Evolutionary conservation across 805 yeast species (phyloP).

Genomic region (Barnettozyma siamensis): DNA sequence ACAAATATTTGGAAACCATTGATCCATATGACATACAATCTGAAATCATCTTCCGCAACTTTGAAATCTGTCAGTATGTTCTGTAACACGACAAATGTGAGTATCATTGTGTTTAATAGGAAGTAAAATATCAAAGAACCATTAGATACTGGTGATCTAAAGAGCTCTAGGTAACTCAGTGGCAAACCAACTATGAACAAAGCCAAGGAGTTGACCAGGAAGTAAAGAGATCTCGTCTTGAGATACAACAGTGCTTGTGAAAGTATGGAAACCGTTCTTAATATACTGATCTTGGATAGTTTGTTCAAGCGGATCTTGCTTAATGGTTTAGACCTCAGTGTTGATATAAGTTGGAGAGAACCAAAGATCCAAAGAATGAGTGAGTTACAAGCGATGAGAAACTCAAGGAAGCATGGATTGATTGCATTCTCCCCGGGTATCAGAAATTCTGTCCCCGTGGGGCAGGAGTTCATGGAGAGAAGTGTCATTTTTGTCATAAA

Average conservation of each 20-base stretch:
- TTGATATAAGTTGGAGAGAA: constrained; percentile 10
- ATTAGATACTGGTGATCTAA: constrained; percentile 44
- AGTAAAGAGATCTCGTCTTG: not conserved
- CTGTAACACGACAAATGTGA: constrained; percentile 39
- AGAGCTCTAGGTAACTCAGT: constrained; percentile 39
- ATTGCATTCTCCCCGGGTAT: constrained; percentile 23
- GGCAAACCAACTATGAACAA: constrained; percentile 31
- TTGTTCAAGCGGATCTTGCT: constrained; percentile 14
- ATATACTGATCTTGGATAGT: constrained; percentile 12
- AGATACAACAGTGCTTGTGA: constrained; percentile 11
- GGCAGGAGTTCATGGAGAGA: constrained; percentile 3
- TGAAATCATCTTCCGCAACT: constrained; percentile 18
- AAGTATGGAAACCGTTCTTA: constrained; percentile 10
- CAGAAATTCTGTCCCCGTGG: constrained; percentile 10
- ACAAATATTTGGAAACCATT: constrained; percentile 26
- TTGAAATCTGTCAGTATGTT: constrained; percentile 27
- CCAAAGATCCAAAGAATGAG: constrained; percentile 15
- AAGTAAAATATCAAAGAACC: constrained; percentile 73
- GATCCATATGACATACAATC: constrained; percentile 27
- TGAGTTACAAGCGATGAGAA: constrained; percentile 7
- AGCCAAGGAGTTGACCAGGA: constrained; percentile 13
- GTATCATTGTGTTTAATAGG: constrained; percentile 48
- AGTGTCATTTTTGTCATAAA: not conserved
- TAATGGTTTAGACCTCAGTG: not conserved
- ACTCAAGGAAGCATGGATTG: constrained; percentile 22